Conservation (phyloP, 805 yeast genomes). For the Lipomyces sp. region DNA sequence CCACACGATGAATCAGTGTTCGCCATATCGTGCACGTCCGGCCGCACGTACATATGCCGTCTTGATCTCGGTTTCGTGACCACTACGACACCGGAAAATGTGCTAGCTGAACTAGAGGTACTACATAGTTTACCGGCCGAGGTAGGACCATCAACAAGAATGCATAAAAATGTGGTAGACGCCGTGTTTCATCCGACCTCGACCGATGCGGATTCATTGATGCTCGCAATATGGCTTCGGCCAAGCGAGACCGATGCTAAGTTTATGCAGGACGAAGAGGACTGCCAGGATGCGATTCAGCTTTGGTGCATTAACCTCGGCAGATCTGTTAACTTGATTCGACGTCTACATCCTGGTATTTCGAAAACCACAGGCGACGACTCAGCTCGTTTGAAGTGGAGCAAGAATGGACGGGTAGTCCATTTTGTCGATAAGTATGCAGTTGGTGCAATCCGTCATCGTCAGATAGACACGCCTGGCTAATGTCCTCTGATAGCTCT, state of each 20-base stretch:
- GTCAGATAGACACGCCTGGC: too few relatives aligned
- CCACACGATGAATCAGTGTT: slow-evolving; percentile 20
- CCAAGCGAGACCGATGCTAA: background rate
- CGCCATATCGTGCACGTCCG: slow-evolving; percentile 22
- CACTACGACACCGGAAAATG: background rate
- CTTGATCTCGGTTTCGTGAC: too few relatives aligned
- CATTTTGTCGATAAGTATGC: slow-evolving; percentile 9
- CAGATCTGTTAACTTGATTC: slow-evolving; percentile 24
- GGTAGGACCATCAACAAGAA: background rate
- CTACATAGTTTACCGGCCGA: slow-evolving; percentile 14
- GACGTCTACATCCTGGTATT: slow-evolving; percentile 10
- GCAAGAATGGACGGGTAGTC: slow-evolving; percentile 28
- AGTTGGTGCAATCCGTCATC: too few relatives aligned
- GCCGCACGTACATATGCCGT: slow-evolving; percentile 15
- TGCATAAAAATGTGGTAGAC: slow-evolving; percentile 4
- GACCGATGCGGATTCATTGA: slow-evolving; percentile 15
- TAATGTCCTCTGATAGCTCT: too few relatives aligned
- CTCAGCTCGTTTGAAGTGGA: slow-evolving; percentile 18
- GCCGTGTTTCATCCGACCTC: slow-evolving; percentile 28
- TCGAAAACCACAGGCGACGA: too few relatives aligned
- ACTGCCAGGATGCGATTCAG: slow-evolving; percentile 14
- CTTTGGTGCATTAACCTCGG: slow-evolving; percentile 24
- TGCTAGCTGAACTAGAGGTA: background rate
- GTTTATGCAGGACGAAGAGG: background rate
- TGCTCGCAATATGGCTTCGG: slow-evolving; percentile 21